These are phyloP conservation scores for Backusella liffmaniae DNA, from an alignment of 192 early-diverging fungal species.

Conservation along the genomic window DNA sequence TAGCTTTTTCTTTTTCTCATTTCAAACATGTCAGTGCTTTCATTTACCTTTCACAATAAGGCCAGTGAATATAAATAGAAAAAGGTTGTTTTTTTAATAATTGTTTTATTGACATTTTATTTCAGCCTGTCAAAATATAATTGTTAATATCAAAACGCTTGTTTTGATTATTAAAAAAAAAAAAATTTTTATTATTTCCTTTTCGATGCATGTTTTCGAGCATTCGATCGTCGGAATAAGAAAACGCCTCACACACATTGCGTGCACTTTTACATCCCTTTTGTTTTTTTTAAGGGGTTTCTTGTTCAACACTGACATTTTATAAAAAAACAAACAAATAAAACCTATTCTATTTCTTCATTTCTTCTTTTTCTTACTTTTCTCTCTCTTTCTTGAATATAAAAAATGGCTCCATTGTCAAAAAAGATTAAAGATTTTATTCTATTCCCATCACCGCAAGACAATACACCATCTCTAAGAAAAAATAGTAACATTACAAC, in stretches of 20 bases:
- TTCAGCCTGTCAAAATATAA: neutral
- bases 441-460: neutral
- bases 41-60: conserved; percentile 50
- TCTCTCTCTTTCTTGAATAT: neutral
- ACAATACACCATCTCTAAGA: neutral
- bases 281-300: neutral
- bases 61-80: conserved; percentile 59
- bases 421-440: neutral
- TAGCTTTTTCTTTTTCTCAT: neutral
- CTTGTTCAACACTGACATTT: conserved; percentile 9
- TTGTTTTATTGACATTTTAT: neutral
- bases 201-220: conserved; percentile 1
- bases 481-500: neutral
- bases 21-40: neutral
- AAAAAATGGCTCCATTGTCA: neutral
- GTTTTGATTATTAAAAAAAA: neutral
- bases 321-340: neutral
- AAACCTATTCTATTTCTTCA: neutral
- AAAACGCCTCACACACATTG: neutral
- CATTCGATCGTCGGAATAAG: neutral
- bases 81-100: conserved; percentile 8
- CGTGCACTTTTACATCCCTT: neutral
- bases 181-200: neutral
- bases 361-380: neutral
- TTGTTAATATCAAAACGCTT: neutral